Evolutionary conservation across 768 basidiomycete species (phyloP), one percentile per base, ranked within the genome.

Genomic region (Panaeolus cyanescens): DNA sequence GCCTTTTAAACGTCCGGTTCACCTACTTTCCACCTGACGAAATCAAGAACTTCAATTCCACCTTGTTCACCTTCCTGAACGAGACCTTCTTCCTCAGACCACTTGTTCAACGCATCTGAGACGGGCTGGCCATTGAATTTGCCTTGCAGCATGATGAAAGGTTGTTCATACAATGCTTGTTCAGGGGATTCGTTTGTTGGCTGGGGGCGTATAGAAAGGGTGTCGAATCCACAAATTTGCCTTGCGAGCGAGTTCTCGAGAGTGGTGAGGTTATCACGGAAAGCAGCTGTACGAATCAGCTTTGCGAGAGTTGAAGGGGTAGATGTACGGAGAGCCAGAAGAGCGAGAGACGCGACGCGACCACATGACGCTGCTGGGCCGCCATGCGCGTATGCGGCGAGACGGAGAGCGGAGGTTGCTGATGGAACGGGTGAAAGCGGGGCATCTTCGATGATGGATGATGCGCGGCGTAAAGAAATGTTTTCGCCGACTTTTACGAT

Each of bases 161-260:
- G 84, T 65, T 93, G 92, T 28, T 83, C 80, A 68, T 91, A 91
- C 50, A 94, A 73, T 6, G 85, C 84, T 2, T 81, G 83, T 59
- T 87, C 85, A 4, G 65, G 64, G 3, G 59, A 54, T 10, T 70
- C 67, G 10, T 75, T 69, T 8, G 68, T 71, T 6, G 70, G 39
- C n/a, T 64, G 56, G 22, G 72, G 64, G 28, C 69, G 73, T 19
- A 94, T 77, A 0, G 77, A 78, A 15, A 75, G 74, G 0, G 92
- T 92, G 28, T 91, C 86, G 69, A 95, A 89, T 2, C 94, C 95
- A 20, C 87, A 86, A 55, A 94, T 88, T 74, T 96, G 95, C 39
- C 93, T 83, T 9, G 89, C 90, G n/a, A 96, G 64, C 2, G 89
- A 84, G 22, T 92, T 86, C 65, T 91, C 87, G 13, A 96, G 78